Conservation (phyloP, 768 basidiomycete species). For the Tulasnella sp. region DNA sequence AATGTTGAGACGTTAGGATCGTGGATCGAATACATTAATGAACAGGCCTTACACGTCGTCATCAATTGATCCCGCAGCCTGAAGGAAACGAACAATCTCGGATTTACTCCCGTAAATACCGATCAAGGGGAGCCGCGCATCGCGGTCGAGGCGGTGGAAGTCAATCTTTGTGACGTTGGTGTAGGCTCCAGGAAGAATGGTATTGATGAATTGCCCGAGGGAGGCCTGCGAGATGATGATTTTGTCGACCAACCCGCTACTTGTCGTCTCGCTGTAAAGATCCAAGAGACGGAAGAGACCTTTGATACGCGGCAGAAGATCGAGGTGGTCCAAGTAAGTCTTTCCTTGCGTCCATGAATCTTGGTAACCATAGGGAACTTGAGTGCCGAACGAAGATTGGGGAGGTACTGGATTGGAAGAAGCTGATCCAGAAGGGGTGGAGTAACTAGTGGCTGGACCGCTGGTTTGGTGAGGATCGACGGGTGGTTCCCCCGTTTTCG, state of each 20-base stretch:
- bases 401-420: background rate
- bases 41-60: constrained; percentile 40
- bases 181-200: constrained; percentile 50
- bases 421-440: too few species aligned
- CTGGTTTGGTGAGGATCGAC: too few species aligned
- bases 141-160: constrained; percentile 49
- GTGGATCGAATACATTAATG: background rate
- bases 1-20: background rate
- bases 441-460: too few species aligned
- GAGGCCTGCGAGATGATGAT: constrained; percentile 56
- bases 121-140: constrained; percentile 44
- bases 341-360: background rate
- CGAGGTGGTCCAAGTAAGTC: background rate
- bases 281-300: constrained; percentile 22
- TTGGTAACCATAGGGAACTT: background rate
- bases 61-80: constrained; percentile 39
- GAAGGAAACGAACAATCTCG: constrained; percentile 48
- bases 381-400: background rate
- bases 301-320: constrained; percentile 13
- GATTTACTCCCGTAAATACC: constrained; percentile 57
- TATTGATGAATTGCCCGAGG: constrained; percentile 48
- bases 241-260: constrained; percentile 42
- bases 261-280: constrained; percentile 23
- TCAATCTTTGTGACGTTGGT: constrained; percentile 53
- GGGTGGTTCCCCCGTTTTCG: too few species aligned